phyloP scores from a whole-genome alignment of 148 eudicot genomes.

The Rhododendron molle region DNA sequence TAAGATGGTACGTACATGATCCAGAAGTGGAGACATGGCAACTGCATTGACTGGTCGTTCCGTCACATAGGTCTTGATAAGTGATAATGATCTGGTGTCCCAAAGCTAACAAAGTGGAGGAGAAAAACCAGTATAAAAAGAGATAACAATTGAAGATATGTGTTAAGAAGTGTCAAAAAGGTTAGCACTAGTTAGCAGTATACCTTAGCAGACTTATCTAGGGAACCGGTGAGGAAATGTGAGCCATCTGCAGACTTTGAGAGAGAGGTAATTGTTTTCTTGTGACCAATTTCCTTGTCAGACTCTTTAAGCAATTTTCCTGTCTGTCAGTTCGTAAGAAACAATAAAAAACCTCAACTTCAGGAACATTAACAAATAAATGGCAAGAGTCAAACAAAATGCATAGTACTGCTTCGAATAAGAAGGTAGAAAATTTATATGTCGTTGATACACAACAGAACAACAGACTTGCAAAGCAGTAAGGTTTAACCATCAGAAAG shows the following conservation, averaged over 20 bases:
- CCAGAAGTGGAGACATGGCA: conserved; percentile 82
- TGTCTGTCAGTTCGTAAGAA: conserved; percentile 42
- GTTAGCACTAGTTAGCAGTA: conserved; percentile 3
- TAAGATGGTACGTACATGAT: conserved; percentile 57
- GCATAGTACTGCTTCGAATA: neutral
- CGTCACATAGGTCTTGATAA: conserved; percentile 77
- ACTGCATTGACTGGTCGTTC: conserved; percentile 94
- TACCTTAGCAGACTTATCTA: conserved; percentile 95
- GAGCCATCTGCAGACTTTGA: conserved; percentile 72
- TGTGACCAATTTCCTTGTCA: conserved; percentile 69
- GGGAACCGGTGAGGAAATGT: conserved; percentile 83
- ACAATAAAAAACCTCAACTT: neutral
- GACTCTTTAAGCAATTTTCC: conserved; percentile 70
- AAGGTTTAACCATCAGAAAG: neutral
- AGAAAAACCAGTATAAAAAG: conserved; percentile 3
- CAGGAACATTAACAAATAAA: neutral
- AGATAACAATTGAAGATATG: neutral
- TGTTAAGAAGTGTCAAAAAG: neutral
- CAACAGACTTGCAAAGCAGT: neutral
- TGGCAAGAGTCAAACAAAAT: neutral
- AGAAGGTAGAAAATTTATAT: neutral
- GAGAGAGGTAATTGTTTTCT: conserved; percentile 68
- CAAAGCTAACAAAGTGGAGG: conserved; percentile 53
- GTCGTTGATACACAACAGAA: too few relatives aligned
- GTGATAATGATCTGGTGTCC: conserved; percentile 74